phyloP scores from a whole-genome alignment of 2,329 filamentous ascomycete species.

The Thielaviopsis musarum region DNA sequence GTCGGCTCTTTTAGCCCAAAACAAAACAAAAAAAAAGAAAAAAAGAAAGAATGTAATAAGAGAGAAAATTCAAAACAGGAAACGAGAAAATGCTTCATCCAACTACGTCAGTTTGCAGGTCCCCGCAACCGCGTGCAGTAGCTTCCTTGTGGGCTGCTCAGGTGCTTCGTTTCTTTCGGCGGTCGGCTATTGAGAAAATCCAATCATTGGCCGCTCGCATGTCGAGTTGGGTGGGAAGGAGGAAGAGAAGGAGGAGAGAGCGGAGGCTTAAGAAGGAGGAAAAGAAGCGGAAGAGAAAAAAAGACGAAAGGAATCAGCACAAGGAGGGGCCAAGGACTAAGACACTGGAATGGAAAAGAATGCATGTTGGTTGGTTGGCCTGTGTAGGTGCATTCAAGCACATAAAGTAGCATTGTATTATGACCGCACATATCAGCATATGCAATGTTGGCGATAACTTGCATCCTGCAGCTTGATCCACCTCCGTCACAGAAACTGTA shows the following conservation, averaged over 20 bases:
- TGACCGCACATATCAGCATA: background rate
- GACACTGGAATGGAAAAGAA: background rate
- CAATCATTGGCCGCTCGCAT: background rate
- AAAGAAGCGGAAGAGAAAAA: background rate
- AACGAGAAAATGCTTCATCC: background rate
- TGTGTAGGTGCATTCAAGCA: background rate
- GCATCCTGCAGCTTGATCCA: background rate
- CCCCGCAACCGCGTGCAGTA: background rate
- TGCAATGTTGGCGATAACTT: background rate
- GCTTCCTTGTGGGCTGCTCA: background rate
- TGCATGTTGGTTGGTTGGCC: background rate
- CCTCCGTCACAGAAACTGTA: no score
- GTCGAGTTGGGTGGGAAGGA: background rate
- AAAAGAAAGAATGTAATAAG: background rate
- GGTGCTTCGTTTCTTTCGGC: background rate
- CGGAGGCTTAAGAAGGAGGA: no score
- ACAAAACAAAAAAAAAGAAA: background rate
- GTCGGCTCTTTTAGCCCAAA: no score
- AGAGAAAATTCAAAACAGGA: background rate
- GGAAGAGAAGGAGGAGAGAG: background rate
- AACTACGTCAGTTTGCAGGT: background rate
- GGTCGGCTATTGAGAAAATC: background rate
- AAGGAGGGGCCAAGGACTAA: background rate
- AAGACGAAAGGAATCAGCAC: background rate
- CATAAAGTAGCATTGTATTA: background rate